Conservation (phyloP, 106 monocot genomes). For the Posidonia australis region DNA sequence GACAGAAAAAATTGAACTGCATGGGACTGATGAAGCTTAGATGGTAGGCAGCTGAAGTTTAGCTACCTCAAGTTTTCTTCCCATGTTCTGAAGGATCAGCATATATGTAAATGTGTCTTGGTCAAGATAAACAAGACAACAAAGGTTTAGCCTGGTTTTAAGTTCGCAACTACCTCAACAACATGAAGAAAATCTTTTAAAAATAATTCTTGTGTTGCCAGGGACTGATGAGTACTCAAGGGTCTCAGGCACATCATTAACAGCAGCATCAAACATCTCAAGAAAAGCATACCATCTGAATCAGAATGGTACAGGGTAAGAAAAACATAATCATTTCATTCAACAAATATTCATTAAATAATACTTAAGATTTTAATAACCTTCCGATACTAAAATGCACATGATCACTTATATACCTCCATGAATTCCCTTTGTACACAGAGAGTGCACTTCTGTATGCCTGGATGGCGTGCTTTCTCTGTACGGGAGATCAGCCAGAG, state of each 20-base stretch:
- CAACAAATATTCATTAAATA: background rate
- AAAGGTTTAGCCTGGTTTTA: background rate
- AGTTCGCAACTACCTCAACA: conserved; percentile 52
- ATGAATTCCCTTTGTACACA: conserved; percentile 66
- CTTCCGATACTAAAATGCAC: conserved; percentile 94
- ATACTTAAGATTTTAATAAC: conserved; percentile 14
- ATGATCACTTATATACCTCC: conserved; percentile 88
- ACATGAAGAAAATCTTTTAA: conserved; percentile 60
- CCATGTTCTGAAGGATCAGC: conserved; percentile 39
- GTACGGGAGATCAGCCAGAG: background rate
- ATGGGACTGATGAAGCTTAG: too few species aligned
- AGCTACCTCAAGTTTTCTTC: conserved; percentile 52
- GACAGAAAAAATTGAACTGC: too few species aligned
- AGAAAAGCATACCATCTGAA: conserved; percentile 86
- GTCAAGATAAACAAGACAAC: background rate
- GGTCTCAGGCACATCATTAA: conserved; percentile 72
- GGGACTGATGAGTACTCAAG: conserved; percentile 66
- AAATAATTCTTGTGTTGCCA: conserved; percentile 69
- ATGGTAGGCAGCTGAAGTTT: conserved; percentile 83
- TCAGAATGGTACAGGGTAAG: background rate
- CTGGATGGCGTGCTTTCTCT: conserved; percentile 84
- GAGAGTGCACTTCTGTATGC: conserved; percentile 69
- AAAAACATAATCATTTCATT: background rate
- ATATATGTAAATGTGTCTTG: background rate
- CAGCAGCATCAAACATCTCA: conserved; percentile 67